These are phyloP conservation scores for Dryadomyces quercivorus DNA, from an alignment of 2,329 filamentous ascomycete genomes.

Conservation along the genomic window DNA sequence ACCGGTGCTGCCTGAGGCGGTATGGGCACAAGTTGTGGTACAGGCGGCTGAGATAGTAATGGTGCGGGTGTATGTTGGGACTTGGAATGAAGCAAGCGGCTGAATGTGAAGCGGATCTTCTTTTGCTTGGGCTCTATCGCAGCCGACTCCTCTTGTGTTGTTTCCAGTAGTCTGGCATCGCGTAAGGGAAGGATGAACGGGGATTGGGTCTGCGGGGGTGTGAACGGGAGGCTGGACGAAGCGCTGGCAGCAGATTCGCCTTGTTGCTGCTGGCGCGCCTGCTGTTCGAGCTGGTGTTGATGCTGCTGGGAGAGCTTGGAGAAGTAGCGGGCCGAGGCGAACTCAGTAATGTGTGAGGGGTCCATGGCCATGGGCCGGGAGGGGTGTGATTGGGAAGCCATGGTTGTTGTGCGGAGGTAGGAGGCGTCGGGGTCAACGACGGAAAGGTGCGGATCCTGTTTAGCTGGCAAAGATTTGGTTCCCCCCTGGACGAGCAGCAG, in stretches of 20 bases:
- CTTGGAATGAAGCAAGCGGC: slow-evolving; percentile 10
- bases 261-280: slow-evolving; percentile 20
- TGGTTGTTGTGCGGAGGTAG: not conserved
- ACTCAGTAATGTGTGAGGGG: slow-evolving; percentile 51
- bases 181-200: slow-evolving; percentile 39
- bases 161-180: slow-evolving; percentile 19
- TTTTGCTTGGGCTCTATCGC: slow-evolving; percentile 25
- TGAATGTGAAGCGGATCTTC: slow-evolving; percentile 18
- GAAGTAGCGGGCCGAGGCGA: slow-evolving; percentile 53
- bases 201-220: slow-evolving; percentile 16
- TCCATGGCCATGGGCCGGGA: slow-evolving; percentile 36
- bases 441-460: not conserved
- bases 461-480: not conserved
- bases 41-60: not conserved
- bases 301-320: slow-evolving; percentile 46
- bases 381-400: slow-evolving; percentile 5
- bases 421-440: not conserved
- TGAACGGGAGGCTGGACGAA: slow-evolving; percentile 10
- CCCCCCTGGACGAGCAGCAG: slow-evolving; percentile 1
- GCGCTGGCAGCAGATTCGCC: not conserved
- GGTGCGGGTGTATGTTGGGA: not conserved
- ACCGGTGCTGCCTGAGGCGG: not conserved
- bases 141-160: slow-evolving; percentile 15
- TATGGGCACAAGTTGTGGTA: not conserved
- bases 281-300: slow-evolving; percentile 21